Conservation (phyloP, 1,139 yeast genomes). For the Pichia sp. region DNA sequence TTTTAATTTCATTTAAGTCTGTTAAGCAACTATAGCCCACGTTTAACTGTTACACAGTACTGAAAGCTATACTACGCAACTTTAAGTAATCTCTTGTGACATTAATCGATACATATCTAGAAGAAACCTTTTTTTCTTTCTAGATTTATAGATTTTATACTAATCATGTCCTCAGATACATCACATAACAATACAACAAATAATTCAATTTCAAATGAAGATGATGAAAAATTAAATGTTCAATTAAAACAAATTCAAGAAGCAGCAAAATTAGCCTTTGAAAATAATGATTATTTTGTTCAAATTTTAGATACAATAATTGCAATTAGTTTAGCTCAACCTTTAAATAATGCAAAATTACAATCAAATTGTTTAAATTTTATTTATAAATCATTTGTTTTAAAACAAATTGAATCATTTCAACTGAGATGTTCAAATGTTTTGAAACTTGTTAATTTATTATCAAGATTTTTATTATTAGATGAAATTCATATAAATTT, state of each 20-base stretch:
- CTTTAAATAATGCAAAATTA: slow-evolving; percentile 16
- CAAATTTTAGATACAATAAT: slow-evolving; percentile 26
- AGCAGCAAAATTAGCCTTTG: slow-evolving; percentile 26
- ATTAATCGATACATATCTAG: too few species aligned
- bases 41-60: too few species aligned
- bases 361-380: slow-evolving; percentile 23
- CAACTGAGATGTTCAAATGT: slow-evolving; percentile 17
- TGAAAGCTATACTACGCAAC: too few species aligned
- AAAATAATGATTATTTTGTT: slow-evolving; percentile 23
- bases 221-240: background rate
- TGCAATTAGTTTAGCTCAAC: slow-evolving; percentile 22
- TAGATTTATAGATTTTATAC: too few species aligned
- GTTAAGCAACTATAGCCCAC: too few species aligned
- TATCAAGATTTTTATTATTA: slow-evolving; percentile 19
- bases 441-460: slow-evolving; percentile 19
- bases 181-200: too few species aligned
- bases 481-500: slow-evolving; percentile 9
- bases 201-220: background rate
- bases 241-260: slow-evolving; percentile 22
- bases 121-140: too few species aligned
- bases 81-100: too few species aligned
- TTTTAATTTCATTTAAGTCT: too few species aligned
- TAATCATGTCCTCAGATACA: too few species aligned
- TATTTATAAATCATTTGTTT: slow-evolving; percentile 22
- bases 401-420: slow-evolving; percentile 17